Evolutionary conservation across 345 rosid genomes (phyloP), one percentile per base, ranked within the genome.

Genomic region (Eutrema yunnanense): DNA sequence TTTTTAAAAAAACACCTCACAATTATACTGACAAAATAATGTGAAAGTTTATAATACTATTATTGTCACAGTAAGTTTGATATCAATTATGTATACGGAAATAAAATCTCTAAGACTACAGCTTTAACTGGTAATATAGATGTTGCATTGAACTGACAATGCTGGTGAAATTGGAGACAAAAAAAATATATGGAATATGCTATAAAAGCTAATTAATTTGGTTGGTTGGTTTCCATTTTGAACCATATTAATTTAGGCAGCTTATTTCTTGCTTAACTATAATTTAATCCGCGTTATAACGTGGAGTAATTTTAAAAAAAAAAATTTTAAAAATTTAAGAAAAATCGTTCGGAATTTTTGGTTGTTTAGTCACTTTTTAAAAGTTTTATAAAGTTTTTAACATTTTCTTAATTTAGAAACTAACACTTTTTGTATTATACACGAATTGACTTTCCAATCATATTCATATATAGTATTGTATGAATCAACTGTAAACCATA

Each of bases 381-480:
- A 22, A 22, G 26, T 22, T 22, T 22, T 22, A 22, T 22, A 22
- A 22, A 22, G 2, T 1, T 22, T 22, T 22, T 22, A 22, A 1
- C 2, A 22, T 22, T 22, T 22, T 22, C 22, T 22, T 22, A 22
- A 22, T 22, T 22, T 0, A 2, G 2, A 22, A 22, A 22, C 26
- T 22, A 22, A 22, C 26, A 22, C 2, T 22, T 22, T 22, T 22
- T 22, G 22, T 22, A 22, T 2, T 22, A 2, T 22, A 22, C 2
- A 22, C 26, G 0, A 0, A 22, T 22, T 22, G 26, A 22, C 26
- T 22, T 22, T 22, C 26, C 26, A 22, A 2, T 22, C 26, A 1
- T 22, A 22, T 22, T 1, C 0, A 22, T 22, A 0, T 1, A 22
- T 1, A 22, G 2, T 22, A 22, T 2, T 2, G 2, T 0, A 2